phyloP scores from a whole-genome alignment of 768 basidiomycete species.

The Tulasnella sp. region DNA sequence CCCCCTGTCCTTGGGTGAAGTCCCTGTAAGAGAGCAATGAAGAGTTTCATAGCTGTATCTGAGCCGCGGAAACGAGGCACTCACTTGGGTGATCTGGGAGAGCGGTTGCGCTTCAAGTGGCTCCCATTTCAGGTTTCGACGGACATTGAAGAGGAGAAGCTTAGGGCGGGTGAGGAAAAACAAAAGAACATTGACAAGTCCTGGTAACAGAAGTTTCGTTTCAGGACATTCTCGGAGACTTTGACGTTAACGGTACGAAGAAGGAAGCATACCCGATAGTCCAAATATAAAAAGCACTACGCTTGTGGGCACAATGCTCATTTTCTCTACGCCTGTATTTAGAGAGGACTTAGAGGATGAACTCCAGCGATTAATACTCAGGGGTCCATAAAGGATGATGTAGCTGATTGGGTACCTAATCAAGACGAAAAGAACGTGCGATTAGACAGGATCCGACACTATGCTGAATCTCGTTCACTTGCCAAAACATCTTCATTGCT shows the following conservation, averaged over 20 bases:
- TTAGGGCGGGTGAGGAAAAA: constrained; percentile 28
- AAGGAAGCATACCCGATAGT: not conserved
- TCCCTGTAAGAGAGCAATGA: not conserved
- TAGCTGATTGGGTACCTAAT: constrained; percentile 27
- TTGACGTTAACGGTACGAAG: not conserved
- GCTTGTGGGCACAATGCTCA: constrained; percentile 17
- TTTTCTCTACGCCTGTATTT: not conserved
- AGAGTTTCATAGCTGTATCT: not conserved
- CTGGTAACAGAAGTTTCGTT: not conserved
- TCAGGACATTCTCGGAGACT: too few relatives aligned
- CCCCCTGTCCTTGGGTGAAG: not conserved
- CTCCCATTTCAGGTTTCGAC: not conserved
- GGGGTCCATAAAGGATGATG: constrained; percentile 18
- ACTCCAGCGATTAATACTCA: constrained; percentile 23
- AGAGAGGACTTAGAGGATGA: not conserved
- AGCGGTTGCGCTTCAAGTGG: not conserved
- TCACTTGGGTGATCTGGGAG: not conserved
- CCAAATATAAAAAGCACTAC: constrained; percentile 26
- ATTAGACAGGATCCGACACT: not conserved
- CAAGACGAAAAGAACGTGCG: not conserved
- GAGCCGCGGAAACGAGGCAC: not conserved
- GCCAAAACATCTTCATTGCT: constrained; percentile 30
- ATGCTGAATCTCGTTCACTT: not conserved
- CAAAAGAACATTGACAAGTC: constrained; percentile 25
- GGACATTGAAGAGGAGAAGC: constrained; percentile 26